Percentiles rank a stretch among this genome's conserved stretches.
phyloP scores from a whole-genome alignment of 257 asterid species.

The Gardenia jasminoides region DNA sequence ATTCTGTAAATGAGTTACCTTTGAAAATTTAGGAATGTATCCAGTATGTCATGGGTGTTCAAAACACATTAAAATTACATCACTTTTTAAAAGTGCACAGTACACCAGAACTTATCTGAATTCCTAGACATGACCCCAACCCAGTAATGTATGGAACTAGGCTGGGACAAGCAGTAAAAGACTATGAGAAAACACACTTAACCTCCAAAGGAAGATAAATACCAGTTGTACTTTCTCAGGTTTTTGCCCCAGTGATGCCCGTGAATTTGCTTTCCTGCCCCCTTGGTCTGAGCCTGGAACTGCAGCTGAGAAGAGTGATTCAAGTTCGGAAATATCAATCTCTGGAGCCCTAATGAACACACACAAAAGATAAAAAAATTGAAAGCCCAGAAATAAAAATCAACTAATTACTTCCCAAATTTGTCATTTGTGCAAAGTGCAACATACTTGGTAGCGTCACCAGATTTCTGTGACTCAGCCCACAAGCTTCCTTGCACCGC shows the following conservation, averaged over 20 bases:
- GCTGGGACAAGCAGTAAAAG: not conserved
- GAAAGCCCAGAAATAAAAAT: conserved; percentile 1
- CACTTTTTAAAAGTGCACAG: not conserved
- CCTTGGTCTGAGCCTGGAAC: conserved; percentile 59
- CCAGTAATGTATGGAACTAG: not conserved
- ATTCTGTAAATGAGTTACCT: not conserved
- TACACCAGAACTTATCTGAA: not conserved
- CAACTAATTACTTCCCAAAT: conserved; percentile 6
- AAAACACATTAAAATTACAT: not conserved
- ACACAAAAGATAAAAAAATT: not conserved
- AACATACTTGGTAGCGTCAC: conserved; percentile 76
- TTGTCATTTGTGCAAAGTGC: conserved; percentile 13
- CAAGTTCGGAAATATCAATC: conserved; percentile 91
- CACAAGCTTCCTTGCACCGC: conserved; percentile 98
- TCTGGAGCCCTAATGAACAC: conserved; percentile 74
- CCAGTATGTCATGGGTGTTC: not conserved
- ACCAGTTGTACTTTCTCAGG: conserved; percentile 96
- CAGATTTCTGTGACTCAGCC: conserved; percentile 89
- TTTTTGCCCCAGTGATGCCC: conserved; percentile 58
- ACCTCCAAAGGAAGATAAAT: conserved; percentile 15
- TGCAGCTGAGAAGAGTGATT: conserved; percentile 86
- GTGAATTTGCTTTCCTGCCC: conserved; percentile 59
- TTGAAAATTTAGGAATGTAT: not conserved
- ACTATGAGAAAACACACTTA: not conserved
- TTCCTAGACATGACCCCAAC: not conserved